A percentile compares a stretch with the other conserved stretches of the same genome.
These are phyloP conservation scores for Musa beccarii DNA, from an alignment of 176 grass and related monocot species.

Conservation along the genomic window DNA sequence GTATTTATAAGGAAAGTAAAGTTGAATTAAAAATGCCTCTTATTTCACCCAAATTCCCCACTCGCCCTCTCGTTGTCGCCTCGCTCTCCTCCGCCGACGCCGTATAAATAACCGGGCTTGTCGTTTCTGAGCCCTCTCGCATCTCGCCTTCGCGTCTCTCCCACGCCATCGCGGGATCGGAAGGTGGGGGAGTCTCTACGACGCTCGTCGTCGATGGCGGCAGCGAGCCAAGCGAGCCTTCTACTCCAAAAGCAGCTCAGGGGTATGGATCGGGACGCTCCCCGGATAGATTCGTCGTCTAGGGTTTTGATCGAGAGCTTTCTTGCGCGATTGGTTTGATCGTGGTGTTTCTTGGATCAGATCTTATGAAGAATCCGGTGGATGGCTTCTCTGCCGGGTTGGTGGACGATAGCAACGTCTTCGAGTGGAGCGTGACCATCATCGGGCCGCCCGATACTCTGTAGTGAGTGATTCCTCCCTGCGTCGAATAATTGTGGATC, in stretches of 20 bases:
- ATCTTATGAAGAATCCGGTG: slow-evolving; percentile 7
- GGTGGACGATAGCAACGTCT: slow-evolving; percentile 1
- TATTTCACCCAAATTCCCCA: too few species aligned
- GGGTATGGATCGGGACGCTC: not conserved
- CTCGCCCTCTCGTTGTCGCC: too few species aligned
- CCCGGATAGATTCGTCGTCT: not conserved
- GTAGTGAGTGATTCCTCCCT: not conserved
- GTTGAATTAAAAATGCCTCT: too few species aligned
- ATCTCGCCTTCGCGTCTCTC: not conserved
- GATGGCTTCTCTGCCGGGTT: slow-evolving; percentile 5
- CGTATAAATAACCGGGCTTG: not conserved
- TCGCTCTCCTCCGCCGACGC: not conserved
- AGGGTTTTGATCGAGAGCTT: not conserved
- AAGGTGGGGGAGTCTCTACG: not conserved
- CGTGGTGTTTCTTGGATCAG: not conserved
- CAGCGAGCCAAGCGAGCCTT: slow-evolving; percentile 2
- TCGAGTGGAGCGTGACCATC: slow-evolving; percentile 7
- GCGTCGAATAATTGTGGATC: not conserved
- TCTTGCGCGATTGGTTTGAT: not conserved
- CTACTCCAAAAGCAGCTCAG: not conserved
- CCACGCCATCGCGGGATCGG: not conserved
- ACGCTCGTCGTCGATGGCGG: not conserved
- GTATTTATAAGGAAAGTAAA: too few species aligned
- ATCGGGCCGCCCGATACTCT: slow-evolving; percentile 3
- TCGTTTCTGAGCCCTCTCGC: not conserved